phyloP scores from a whole-genome alignment of 1,284 basidiomycete genomes.

The Psilocybe mexicana region DNA sequence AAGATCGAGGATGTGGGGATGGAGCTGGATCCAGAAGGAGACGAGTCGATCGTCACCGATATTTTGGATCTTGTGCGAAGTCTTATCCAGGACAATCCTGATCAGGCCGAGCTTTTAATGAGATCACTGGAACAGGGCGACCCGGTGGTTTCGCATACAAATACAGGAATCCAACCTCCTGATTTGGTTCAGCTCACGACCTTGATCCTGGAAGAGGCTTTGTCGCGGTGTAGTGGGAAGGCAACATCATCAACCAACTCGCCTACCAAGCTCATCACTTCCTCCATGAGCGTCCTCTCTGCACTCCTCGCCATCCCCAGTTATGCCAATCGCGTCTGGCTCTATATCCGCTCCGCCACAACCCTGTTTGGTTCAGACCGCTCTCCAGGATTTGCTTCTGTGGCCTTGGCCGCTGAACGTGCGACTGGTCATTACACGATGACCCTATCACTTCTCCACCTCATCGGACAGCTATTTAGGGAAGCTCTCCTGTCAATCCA shows the following conservation, averaged over 20 bases:
- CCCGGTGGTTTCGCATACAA: conserved; percentile 51
- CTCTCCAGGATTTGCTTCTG: conserved; percentile 54
- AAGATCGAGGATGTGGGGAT: conserved; percentile 70
- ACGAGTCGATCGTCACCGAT: conserved; percentile 67
- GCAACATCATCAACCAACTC: conserved; percentile 33
- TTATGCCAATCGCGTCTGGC: conserved; percentile 81
- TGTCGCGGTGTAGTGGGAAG: conserved; percentile 54
- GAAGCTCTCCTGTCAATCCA: conserved; percentile 69
- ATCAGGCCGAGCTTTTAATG: conserved; percentile 66
- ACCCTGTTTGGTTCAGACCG: conserved; percentile 70
- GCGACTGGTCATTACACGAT: conserved; percentile 76
- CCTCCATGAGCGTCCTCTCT: conserved; percentile 78
- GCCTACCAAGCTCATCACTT: conserved; percentile 70
- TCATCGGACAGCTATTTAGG: conserved; percentile 74
- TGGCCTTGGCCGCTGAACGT: conserved; percentile 73
- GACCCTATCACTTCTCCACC: conserved; percentile 74
- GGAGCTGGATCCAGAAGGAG: conserved; percentile 55
- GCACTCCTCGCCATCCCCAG: conserved; percentile 73
- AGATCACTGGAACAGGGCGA: conserved; percentile 62
- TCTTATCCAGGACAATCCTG: conserved; percentile 68
- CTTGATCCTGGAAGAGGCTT: conserved; percentile 81
- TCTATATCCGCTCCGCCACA: conserved; percentile 78
- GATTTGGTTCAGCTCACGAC: conserved; percentile 81
- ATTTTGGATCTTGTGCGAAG: conserved; percentile 79
- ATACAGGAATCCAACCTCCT: conserved; percentile 52